phyloP scores from a whole-genome alignment of 805 yeast species.

The Starmerella stigmatis region DNA sequence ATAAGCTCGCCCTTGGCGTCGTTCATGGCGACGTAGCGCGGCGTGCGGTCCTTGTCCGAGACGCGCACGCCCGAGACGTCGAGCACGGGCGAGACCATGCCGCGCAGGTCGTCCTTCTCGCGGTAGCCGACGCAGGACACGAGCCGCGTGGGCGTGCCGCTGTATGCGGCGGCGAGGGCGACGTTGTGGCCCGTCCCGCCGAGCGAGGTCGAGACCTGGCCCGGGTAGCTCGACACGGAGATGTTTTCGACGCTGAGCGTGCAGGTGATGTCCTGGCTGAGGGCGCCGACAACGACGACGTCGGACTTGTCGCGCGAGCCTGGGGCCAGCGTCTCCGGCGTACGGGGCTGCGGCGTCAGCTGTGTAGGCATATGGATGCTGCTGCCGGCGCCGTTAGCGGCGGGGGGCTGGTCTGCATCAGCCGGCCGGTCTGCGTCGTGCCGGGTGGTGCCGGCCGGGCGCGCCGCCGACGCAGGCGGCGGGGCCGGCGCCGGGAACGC shows the following conservation, averaged over 20 bases:
- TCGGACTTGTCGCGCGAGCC: background rate
- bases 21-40: conserved; percentile 67
- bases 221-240: conserved; percentile 59
- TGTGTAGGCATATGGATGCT: conserved; percentile 10
- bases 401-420: no score
- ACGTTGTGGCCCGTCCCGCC: conserved; percentile 87
- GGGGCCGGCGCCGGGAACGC: background rate
- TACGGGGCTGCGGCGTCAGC: conserved; percentile 10
- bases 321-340: conserved; percentile 5
- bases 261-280: conserved; percentile 66
- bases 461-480: background rate
- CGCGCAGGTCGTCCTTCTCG: conserved; percentile 24
- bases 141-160: conserved; percentile 22
- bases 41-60: conserved; percentile 36
- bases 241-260: conserved; percentile 32
- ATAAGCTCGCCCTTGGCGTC: conserved; percentile 50
- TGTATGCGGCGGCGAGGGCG: conserved; percentile 47
- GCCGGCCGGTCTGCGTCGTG: no score
- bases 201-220: conserved; percentile 42
- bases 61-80: conserved; percentile 36
- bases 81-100: conserved; percentile 23
- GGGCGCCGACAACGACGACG: conserved; percentile 55
- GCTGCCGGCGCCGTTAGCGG: background rate
- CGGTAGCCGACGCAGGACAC: conserved; percentile 21
- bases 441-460: no score